phyloP scores from a whole-genome alignment of 2,329 filamentous ascomycete species.

The Phialocephala sp. region DNA sequence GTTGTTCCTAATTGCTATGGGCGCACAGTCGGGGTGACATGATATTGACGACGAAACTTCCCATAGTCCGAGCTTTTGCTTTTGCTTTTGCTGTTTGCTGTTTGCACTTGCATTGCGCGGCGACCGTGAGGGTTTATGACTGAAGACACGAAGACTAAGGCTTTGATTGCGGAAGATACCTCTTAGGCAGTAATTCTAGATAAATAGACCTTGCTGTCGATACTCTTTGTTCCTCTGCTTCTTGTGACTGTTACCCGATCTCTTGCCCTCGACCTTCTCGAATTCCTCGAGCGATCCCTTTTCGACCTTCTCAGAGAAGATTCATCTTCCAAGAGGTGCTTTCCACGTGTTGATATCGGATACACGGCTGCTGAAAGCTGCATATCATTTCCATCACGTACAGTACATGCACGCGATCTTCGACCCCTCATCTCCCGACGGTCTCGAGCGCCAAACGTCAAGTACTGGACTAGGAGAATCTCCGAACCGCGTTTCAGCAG shows the following conservation, averaged over 20 bases:
- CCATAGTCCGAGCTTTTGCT: neutral
- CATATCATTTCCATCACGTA: neutral
- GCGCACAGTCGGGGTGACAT: no score
- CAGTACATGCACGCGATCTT: neutral
- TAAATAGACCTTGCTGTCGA: neutral
- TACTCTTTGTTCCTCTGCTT: neutral
- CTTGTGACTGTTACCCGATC: neutral
- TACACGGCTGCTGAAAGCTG: neutral
- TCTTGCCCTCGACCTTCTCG: neutral
- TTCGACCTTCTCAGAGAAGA: no score
- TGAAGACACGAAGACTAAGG: neutral
- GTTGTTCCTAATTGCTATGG: neutral
- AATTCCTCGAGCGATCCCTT: no score
- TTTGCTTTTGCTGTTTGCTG: no score
- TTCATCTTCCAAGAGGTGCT: no score
- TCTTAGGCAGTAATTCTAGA: neutral
- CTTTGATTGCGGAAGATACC: neutral
- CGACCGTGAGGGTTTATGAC: neutral
- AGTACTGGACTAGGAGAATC: neutral
- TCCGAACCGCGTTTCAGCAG: no score
- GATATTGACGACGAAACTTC: neutral
- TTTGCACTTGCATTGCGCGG: constrained; percentile 5
- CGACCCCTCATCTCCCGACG: neutral
- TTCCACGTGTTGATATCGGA: neutral
- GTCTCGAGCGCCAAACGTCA: neutral